A percentile compares a stretch with the other conserved stretches of the same genome.
Conservation (phyloP, 1,284 basidiomycete genomes). For the Trichosporon coremiiforme region DNA sequence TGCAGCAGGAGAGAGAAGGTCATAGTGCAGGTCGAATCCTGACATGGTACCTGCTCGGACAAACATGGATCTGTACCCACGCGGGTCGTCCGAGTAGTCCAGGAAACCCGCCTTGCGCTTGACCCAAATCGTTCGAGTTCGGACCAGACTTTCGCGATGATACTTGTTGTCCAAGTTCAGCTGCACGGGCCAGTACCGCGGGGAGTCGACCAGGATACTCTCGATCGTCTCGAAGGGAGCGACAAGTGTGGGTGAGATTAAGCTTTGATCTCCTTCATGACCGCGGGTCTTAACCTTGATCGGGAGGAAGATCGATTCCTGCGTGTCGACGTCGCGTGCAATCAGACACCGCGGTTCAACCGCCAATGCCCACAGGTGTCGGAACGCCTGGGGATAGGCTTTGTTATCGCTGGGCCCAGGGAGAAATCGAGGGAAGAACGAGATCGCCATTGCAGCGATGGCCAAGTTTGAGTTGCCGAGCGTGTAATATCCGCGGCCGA, state of each 20-base stretch:
- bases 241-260: constrained; percentile 88
- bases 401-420: constrained; percentile 80
- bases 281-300: constrained; percentile 71
- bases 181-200: constrained; percentile 85
- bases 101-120: constrained; percentile 90
- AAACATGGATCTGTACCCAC: constrained; percentile 84
- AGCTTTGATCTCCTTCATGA: constrained; percentile 56
- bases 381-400: constrained; percentile 85
- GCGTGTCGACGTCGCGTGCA: constrained; percentile 85
- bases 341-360: constrained; percentile 90
- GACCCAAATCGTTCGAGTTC: constrained; percentile 80
- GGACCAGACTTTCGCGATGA: constrained; percentile 70
- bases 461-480: constrained; percentile 88
- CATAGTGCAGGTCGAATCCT: constrained; percentile 71
- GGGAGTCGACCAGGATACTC: constrained; percentile 82
- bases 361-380: constrained; percentile 94
- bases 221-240: constrained; percentile 78
- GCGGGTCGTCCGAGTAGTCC: constrained; percentile 88
- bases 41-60: constrained; percentile 74
- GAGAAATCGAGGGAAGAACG: constrained; percentile 89
- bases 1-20: constrained; percentile 70
- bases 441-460: constrained; percentile 82
- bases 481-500: constrained; percentile 90
- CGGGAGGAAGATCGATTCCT: constrained; percentile 85
- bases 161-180: constrained; percentile 58